A percentile compares a stretch with the other conserved stretches of the same genome.
These are phyloP conservation scores for Casuarina cunninghamiana DNA, from an alignment of 306 rosid genomes.

Conservation along the genomic window DNA sequence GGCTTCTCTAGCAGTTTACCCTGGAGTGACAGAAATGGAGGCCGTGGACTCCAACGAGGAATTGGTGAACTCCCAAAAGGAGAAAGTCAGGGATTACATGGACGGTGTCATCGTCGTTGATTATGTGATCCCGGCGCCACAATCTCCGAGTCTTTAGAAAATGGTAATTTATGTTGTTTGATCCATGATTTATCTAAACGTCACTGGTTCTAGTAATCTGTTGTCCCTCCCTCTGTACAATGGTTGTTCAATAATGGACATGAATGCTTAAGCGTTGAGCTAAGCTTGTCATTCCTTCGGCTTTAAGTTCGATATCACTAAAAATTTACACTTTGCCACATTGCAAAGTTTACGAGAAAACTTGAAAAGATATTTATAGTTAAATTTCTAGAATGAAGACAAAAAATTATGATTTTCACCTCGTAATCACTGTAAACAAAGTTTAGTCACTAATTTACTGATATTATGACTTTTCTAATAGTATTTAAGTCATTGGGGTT, in stretches of 20 bases:
- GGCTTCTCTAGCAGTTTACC: conserved; percentile 67
- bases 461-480: conserved; percentile 80
- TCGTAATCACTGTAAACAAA: conserved; percentile 6
- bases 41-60: conserved; percentile 51
- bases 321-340: conserved; percentile 41
- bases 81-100: conserved; percentile 63
- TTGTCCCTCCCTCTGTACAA: no score
- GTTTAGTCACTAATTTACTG: conserved; percentile 50
- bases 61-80: conserved; percentile 55
- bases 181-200: no score
- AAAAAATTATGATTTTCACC: background rate
- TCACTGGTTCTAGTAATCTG: no score
- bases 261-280: no score
- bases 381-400: conserved; percentile 19
- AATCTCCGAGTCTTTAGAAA: conserved; percentile 55
- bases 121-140: conserved; percentile 51
- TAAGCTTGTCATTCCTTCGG: no score
- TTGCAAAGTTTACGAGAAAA: conserved; percentile 78
- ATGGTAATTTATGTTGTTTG: no score
- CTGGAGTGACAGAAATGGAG: conserved; percentile 48
- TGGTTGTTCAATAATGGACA: no score
- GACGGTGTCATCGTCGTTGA: conserved; percentile 71
- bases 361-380: conserved; percentile 41
- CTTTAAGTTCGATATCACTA: no score
- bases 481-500: conserved; percentile 61